phyloP scores from a whole-genome alignment of 2,329 filamentous ascomycete genomes.

The Ophiostoma quercus region DNA sequence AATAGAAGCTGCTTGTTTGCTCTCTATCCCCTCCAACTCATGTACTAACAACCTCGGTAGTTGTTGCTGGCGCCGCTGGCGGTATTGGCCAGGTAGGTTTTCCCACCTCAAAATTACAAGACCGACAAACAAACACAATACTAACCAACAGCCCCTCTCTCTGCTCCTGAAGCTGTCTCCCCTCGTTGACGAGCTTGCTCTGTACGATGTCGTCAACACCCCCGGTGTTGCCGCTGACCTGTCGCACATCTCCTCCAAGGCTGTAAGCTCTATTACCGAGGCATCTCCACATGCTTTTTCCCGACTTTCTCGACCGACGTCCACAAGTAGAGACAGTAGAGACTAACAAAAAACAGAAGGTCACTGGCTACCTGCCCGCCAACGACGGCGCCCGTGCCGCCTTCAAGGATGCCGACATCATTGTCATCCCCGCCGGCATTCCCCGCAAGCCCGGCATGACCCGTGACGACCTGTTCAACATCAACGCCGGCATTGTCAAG shows the following conservation, averaged over 20 bases:
- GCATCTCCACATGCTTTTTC: constrained; percentile 2
- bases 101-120: not conserved
- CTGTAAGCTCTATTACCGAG: constrained; percentile 46
- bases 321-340: not conserved
- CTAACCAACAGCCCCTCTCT: constrained; percentile 68
- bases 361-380: constrained; percentile 80
- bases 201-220: constrained; percentile 99
- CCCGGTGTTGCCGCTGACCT: constrained; percentile 94
- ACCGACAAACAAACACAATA: not conserved
- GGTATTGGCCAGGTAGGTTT: constrained; percentile 88
- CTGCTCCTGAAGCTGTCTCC: constrained; percentile 90
- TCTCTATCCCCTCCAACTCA: not conserved
- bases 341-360: constrained; percentile 53
- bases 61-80: constrained; percentile 92
- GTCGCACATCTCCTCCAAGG: constrained; percentile 90
- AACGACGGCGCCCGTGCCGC: constrained; percentile 81
- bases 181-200: constrained; percentile 82
- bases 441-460: constrained; percentile 99
- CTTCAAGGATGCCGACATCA: constrained; percentile 88
- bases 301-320: not conserved
- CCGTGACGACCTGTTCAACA: constrained; percentile 99
- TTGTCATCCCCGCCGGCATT: constrained; percentile 96
- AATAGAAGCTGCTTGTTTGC: not conserved
- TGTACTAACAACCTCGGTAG: constrained; percentile 34
- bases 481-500: constrained; percentile 97